Base-by-base conservation (phyloP, 73 alveolate genomes). In the Urostyla sp. region DNA sequence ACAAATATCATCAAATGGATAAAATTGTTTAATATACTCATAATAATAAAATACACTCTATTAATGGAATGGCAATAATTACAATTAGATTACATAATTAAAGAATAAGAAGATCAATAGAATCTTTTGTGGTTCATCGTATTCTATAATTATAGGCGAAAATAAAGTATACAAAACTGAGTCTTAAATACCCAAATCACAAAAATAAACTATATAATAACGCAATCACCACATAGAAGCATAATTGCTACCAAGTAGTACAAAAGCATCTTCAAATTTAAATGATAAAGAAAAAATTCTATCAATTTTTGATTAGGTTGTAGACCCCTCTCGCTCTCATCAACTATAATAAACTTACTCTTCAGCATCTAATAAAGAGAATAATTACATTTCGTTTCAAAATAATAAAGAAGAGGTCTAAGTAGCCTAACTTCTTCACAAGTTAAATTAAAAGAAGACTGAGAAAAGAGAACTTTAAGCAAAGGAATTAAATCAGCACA, bases 51-150 rank as follows among this genome's bases (percentile, higher is more conserved):
- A n/a, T n/a, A n/a, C n/a, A n/a, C n/a, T n/a, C n/a, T n/a, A n/a
- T n/a, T n/a, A n/a, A n/a, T n/a, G n/a, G n/a, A n/a, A n/a, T n/a
- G n/a, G n/a, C n/a, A n/a, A n/a, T n/a, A n/a, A n/a, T n/a, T n/a
- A n/a, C n/a, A n/a, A n/a, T n/a, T n/a, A n/a, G n/a, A n/a, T 66
- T 1, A 63, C 57, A 16, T 34, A 75, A 32, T 23, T 78, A 26
- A 60, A 78, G 63, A 61, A 51, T 24, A 66, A 57, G 36, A 46
- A 46, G 26, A 57, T 78, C 10, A 0, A 46, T 0, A 63, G 36
- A 23, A 32, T 78, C 3, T 32, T 66, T 30, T 78, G 89, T 63
- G 89, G 89, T 3, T 61, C 83, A 20, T 38, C 83, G 8, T 78
- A 63, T 35, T 58, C 89, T 1, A 44, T 78, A 11, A 83, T 83